Conservation (phyloP, 1,284 basidiomycete species). For the Melampsora medusae region DNA sequence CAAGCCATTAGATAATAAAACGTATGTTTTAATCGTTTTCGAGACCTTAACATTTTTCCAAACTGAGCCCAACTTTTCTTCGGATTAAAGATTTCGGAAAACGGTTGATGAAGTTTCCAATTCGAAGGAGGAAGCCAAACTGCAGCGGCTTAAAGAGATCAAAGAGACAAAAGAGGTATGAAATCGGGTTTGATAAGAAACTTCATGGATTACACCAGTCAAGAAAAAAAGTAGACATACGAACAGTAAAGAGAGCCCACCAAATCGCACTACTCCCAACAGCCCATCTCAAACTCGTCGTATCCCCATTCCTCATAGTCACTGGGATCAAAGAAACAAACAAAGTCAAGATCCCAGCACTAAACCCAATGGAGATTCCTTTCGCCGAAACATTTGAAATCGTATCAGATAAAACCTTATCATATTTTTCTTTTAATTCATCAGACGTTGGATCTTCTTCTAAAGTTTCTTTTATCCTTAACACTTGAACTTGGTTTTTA, state of each 20-base stretch:
- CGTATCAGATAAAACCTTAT: conserved; percentile 51
- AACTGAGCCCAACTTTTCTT: too few relatives aligned
- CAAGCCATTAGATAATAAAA: conserved; percentile 35
- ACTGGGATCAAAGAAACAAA: conserved; percentile 72
- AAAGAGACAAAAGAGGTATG: background rate
- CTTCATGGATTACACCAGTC: too few relatives aligned
- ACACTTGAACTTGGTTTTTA: background rate
- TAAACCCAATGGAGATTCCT: conserved; percentile 79
- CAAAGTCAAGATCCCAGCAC: conserved; percentile 67
- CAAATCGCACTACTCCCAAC: conserved; percentile 76
- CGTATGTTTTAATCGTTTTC: conserved; percentile 25
- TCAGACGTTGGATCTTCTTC: background rate
- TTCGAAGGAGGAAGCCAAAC: conserved; percentile 18
- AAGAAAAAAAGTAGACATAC: conserved; percentile 61
- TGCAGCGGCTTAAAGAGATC: conserved; percentile 15
- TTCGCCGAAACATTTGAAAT: conserved; percentile 75
- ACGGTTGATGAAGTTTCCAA: background rate
- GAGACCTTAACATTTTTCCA: too few relatives aligned
- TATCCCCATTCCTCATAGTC: conserved; percentile 66
- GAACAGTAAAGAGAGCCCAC: conserved; percentile 78
- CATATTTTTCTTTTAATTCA: background rate
- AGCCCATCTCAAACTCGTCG: conserved; percentile 70
- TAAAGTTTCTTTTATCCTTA: background rate
- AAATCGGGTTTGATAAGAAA: background rate
- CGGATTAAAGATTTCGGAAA: conserved; percentile 3